phyloP scores from a whole-genome alignment of 179 eudicot species.

The Silene vulgaris region DNA sequence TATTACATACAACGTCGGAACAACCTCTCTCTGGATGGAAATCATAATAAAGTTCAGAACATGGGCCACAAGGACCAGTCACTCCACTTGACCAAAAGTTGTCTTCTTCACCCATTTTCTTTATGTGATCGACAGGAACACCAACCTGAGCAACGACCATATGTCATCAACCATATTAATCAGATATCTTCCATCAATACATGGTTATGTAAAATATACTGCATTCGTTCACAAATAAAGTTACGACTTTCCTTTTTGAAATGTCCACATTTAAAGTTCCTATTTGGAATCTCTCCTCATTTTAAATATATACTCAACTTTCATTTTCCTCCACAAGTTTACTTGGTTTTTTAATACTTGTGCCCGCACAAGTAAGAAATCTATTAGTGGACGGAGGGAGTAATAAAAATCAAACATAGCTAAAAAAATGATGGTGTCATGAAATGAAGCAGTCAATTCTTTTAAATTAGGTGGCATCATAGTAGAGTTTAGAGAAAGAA shows the following conservation, averaged over 20 bases:
- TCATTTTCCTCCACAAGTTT: no score
- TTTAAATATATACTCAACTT: no score
- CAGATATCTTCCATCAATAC: neutral
- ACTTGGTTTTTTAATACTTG: no score
- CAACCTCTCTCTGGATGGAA: conserved; percentile 87
- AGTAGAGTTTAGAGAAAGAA: neutral
- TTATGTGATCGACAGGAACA: conserved; percentile 71
- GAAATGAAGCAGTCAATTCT: neutral
- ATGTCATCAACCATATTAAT: conserved; percentile 15
- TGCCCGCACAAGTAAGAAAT: no score
- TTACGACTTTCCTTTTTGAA: no score
- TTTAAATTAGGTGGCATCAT: neutral
- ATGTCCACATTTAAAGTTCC: no score
- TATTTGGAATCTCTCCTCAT: no score
- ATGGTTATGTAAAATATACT: neutral
- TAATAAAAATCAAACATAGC: neutral
- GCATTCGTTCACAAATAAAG: neutral
- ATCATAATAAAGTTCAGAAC: conserved; percentile 92
- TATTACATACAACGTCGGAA: conserved; percentile 61
- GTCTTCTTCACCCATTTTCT: conserved; percentile 86
- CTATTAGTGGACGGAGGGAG: no score
- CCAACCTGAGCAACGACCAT: conserved; percentile 57
- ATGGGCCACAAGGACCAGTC: conserved; percentile 98
- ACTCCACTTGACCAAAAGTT: conserved; percentile 97
- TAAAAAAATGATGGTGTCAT: neutral